phyloP scores from a whole-genome alignment of 148 eudicot genomes.

The Vaccinium corymbosum region DNA sequence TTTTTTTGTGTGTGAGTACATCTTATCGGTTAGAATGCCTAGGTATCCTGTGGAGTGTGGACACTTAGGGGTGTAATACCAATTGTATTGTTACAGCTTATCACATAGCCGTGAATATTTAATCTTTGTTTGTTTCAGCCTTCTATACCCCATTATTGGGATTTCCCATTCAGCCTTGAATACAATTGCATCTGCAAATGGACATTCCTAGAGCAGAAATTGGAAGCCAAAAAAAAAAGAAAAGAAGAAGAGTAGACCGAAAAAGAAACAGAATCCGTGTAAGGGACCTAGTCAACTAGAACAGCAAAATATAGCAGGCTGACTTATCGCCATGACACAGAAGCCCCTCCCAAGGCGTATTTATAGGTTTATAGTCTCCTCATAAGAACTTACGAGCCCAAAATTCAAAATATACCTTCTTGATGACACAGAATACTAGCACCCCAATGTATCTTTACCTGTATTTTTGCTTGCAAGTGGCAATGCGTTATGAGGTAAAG shows the following conservation, averaged over 20 bases:
- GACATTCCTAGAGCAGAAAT: neutral
- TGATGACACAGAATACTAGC: neutral
- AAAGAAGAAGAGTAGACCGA: neutral
- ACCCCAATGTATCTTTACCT: neutral
- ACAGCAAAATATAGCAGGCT: neutral
- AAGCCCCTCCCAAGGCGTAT: neutral
- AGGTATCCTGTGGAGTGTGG: no score
- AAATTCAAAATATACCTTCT: neutral
- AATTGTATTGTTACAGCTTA: neutral
- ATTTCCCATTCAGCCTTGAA: neutral
- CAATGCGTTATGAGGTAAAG: neutral
- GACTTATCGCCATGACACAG: neutral
- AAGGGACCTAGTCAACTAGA: neutral
- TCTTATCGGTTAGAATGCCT: neutral
- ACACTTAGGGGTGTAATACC: no score
- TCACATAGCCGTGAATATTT: neutral
- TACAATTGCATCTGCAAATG: neutral
- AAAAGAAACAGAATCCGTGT: neutral
- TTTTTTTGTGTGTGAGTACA: neutral
- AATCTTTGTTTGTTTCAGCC: neutral
- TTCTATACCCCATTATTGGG: neutral
- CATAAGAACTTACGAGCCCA: neutral
- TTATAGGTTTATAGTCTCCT: neutral
- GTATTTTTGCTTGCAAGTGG: neutral
- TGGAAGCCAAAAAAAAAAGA: neutral